These are phyloP conservation scores for Psilocybe mexicana DNA, from an alignment of 1,284 basidiomycete species.

Conservation along the genomic window DNA sequence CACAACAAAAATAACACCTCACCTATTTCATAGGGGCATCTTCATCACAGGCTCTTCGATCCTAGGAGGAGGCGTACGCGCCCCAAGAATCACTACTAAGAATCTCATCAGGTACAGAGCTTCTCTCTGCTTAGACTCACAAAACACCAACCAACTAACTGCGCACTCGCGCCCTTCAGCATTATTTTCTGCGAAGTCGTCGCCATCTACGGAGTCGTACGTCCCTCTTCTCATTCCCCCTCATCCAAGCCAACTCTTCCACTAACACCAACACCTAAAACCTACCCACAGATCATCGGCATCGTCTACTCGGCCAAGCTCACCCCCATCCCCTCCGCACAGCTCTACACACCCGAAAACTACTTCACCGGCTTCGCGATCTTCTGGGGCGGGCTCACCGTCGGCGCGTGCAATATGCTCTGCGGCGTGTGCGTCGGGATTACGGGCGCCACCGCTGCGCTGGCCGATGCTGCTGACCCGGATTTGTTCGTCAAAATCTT, in stretches of 20 bases:
- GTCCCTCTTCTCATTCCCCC: slow-evolving; percentile 30
- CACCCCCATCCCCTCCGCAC: slow-evolving; percentile 53
- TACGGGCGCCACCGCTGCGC: slow-evolving; percentile 88
- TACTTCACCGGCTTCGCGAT: slow-evolving; percentile 92
- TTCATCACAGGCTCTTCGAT: slow-evolving; percentile 96
- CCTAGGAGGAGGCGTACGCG: slow-evolving; percentile 91
- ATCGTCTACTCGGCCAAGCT: slow-evolving; percentile 92
- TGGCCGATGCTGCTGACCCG: slow-evolving; percentile 92
- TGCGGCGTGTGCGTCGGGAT: slow-evolving; percentile 92
- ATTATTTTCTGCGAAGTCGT: slow-evolving; percentile 99
- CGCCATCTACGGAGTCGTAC: slow-evolving; percentile 92
- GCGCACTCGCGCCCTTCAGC: slow-evolving; percentile 39
- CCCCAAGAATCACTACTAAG: slow-evolving; percentile 95
- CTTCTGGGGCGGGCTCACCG: slow-evolving; percentile 94
- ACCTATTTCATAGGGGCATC: slow-evolving; percentile 81
- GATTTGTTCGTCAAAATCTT: slow-evolving; percentile 93
- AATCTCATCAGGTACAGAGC: slow-evolving; percentile 87
- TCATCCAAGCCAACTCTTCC: background rate
- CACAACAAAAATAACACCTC: background rate
- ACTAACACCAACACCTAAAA: background rate
- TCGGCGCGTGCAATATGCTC: slow-evolving; percentile 89
- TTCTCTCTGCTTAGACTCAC: background rate
- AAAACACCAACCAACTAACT: background rate
- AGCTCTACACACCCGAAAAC: slow-evolving; percentile 79
- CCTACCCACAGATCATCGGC: slow-evolving; percentile 72